A percentile compares a stretch with the other conserved stretches of the same genome.
These are phyloP conservation scores for Ceratopteris richardii DNA, from an alignment of 75 land plant species.

Conservation along the genomic window DNA sequence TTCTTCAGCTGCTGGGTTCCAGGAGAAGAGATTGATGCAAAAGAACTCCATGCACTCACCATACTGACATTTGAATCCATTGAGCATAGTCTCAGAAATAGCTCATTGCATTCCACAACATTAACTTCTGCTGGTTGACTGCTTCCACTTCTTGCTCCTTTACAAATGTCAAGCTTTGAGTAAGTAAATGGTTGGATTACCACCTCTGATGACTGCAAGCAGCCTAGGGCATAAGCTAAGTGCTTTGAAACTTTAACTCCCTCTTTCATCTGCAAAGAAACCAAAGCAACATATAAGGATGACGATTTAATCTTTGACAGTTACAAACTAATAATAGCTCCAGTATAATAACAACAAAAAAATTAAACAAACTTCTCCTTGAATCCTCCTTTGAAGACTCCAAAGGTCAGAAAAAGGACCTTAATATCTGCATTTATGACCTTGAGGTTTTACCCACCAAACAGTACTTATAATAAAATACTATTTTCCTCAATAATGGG, in stretches of 20 bases:
- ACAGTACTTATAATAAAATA: too few species aligned
- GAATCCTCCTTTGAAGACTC: too few species aligned
- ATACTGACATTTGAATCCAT: background rate
- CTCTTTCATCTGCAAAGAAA: conserved; percentile 42
- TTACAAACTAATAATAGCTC: too few species aligned
- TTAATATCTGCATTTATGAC: too few species aligned
- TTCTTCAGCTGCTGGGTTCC: conserved; percentile 4
- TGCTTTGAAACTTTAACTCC: conserved; percentile 59
- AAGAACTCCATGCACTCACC: too few species aligned
- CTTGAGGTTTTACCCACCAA: too few species aligned
- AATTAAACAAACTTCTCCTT: too few species aligned
- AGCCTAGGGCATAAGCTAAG: conserved; percentile 59
- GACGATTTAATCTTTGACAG: too few species aligned
- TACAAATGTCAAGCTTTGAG: background rate
- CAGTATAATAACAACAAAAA: too few species aligned
- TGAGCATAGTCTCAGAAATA: conserved; percentile 40
- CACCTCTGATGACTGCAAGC: conserved; percentile 38
- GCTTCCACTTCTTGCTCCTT: background rate
- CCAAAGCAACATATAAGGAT: too few species aligned
- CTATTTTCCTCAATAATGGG: too few species aligned
- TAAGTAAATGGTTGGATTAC: conserved; percentile 34
- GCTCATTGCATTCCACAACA: conserved; percentile 34
- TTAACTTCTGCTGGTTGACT: background rate
- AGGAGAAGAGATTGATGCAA: background rate
- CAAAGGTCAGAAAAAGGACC: too few species aligned